phyloP scores from a whole-genome alignment of 805 yeast species.

The Candida boleticola region DNA sequence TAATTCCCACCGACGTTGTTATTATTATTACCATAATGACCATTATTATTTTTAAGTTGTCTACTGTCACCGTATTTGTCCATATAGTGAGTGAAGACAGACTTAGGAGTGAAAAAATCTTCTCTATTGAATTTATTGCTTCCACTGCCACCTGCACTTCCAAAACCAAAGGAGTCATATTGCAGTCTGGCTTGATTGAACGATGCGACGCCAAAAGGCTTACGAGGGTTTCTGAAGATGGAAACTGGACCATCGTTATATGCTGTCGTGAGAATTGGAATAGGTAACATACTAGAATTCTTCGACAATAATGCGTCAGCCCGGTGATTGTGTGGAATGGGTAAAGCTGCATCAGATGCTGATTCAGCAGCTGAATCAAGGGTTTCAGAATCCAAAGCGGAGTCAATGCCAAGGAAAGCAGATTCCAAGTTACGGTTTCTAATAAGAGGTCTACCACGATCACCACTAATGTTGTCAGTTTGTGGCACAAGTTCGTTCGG shows the following conservation, averaged over 20 bases:
- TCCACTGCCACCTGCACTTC: background rate
- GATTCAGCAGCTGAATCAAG: conserved; percentile 1
- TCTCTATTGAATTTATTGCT: conserved; percentile 52
- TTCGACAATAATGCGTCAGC: conserved; percentile 44
- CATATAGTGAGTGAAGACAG: conserved; percentile 69
- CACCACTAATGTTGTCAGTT: background rate
- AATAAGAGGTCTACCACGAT: background rate
- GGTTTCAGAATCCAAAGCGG: background rate
- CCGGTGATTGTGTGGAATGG: conserved; percentile 36
- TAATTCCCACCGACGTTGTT: conserved; percentile 6
- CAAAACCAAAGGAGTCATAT: conserved; percentile 4
- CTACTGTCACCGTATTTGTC: conserved; percentile 51
- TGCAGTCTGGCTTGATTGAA: conserved; percentile 32
- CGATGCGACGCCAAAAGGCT: conserved; percentile 66
- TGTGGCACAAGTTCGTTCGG: background rate
- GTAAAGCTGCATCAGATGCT: conserved; percentile 6
- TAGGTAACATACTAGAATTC: conserved; percentile 36
- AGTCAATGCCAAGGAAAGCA: background rate
- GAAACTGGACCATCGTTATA: conserved; percentile 15
- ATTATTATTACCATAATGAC: conserved; percentile 6
- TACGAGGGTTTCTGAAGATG: conserved; percentile 43
- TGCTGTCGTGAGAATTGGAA: conserved; percentile 28
- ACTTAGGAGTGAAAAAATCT: conserved; percentile 77
- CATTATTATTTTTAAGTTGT: conserved; percentile 7
- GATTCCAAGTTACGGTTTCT: conserved; percentile 1